phyloP scores from a whole-genome alignment of 2,329 filamentous ascomycete species.

The Aspergillus thermomutatus region DNA sequence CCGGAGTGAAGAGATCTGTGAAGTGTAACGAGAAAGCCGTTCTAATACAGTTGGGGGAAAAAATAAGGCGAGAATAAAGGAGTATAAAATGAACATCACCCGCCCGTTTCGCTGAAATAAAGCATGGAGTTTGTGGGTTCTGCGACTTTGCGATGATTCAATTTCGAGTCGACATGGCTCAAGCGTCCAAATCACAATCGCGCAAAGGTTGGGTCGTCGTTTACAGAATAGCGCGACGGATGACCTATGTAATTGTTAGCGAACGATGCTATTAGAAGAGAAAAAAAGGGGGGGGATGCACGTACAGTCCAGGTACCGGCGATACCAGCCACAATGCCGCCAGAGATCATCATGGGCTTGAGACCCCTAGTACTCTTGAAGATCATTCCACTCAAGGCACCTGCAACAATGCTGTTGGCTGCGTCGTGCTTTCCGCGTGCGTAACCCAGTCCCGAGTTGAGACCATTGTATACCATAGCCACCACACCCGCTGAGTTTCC shows the following conservation, averaged over 20 bases:
- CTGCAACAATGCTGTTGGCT: slow-evolving; percentile 81
- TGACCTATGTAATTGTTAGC: slow-evolving; percentile 39
- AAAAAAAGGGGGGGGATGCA: slow-evolving; percentile 29
- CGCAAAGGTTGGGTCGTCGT: slow-evolving; percentile 10
- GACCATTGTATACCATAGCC: slow-evolving; percentile 91
- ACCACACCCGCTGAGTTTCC: slow-evolving; percentile 95
- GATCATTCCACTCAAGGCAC: slow-evolving; percentile 82
- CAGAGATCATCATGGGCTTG: slow-evolving; percentile 90
- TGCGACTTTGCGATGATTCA: slow-evolving; percentile 16
- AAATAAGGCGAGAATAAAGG: slow-evolving; percentile 19
- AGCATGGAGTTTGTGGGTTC: slow-evolving; percentile 25
- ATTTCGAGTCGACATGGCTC: slow-evolving; percentile 14
- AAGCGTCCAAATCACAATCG: slow-evolving; percentile 15
- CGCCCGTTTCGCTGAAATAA: slow-evolving; percentile 25
- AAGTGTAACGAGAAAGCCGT: slow-evolving; percentile 26
- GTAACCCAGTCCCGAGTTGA: slow-evolving; percentile 81
- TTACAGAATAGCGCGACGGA: slow-evolving; percentile 51
- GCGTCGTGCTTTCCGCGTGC: slow-evolving; percentile 82
- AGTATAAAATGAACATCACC: slow-evolving; percentile 21
- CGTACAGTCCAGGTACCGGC: slow-evolving; percentile 90
- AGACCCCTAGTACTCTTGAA: slow-evolving; percentile 95
- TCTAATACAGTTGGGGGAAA: slow-evolving; percentile 38
- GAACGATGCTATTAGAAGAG: slow-evolving; percentile 1
- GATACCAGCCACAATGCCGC: slow-evolving; percentile 79
- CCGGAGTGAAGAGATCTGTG: slow-evolving; percentile 43